Base-by-base conservation (phyloP, 805 yeast genomes). In the Zygoascus biomembranicola region DNA sequence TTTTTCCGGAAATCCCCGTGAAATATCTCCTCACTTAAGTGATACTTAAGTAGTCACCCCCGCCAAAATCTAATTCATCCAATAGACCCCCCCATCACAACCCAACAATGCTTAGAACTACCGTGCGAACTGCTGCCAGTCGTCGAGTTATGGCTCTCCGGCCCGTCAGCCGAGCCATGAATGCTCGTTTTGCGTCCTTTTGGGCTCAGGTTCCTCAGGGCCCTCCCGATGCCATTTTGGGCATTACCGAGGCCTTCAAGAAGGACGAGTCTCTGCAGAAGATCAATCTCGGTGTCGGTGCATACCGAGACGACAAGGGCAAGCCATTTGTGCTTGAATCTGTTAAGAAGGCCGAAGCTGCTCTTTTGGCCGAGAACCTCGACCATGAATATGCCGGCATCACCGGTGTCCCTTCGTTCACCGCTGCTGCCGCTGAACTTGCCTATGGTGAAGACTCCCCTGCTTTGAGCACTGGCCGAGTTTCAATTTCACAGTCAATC, bases 311-410 rank as follows among this genome's bases (percentile, higher is more conserved):
- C 69, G 82, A 85, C 67, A 61, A 70, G 9, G 98, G 98, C 47
- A 80, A 83, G 68, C 97, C 98, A 47, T 89, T 87, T 80, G 85
- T 92, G 54, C 77, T 90, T 61, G 90, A 95, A 16, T 75, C 87
- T 32, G 88, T 88, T 56, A 74, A 76, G 63, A 72, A 75, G 62
- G 92, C 90, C 44, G 92, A 84, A 67, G 63, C 70, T 50, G 67
- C 72, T 19, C 69, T 84, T 53, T 68, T 73, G 54, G 76, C 69
- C 59, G 63, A 73, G 57, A 77, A 75, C 62, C 75, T 75, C 55
- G 84, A 87, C 73, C 87, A 88, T 73, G 96, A 88, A 72, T 88
- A 88, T 69, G 84, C 90, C 39, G 90, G 90, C 10, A 94, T 94
- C 66, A 79, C 79, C 51, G 99, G 99, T 19, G 77, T 85, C 48